A percentile compares a stretch with the other conserved stretches of the same genome.
These are phyloP conservation scores for Eimeria falciformis DNA, from an alignment of 169 alveolate genomes.

Conservation along the genomic window DNA sequence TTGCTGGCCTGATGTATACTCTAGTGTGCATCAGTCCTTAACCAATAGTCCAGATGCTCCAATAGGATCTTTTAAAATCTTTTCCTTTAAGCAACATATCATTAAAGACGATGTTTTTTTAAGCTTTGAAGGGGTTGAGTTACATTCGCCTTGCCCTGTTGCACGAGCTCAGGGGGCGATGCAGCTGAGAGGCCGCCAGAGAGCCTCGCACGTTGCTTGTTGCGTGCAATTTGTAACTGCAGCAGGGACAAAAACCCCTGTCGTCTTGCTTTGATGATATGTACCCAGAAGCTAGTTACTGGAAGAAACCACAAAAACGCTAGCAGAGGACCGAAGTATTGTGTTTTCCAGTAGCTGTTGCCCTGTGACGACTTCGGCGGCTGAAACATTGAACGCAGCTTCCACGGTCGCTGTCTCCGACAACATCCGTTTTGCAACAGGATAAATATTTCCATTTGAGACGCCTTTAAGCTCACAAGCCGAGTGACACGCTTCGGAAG, in stretches of 20 bases:
- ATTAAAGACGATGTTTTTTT: background rate
- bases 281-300: background rate
- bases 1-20: background rate
- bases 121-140: background rate
- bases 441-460: background rate
- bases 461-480: background rate
- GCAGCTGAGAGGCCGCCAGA: conserved; percentile 68
- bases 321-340: background rate
- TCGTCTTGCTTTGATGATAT: conserved; percentile 22
- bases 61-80: background rate
- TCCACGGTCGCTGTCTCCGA: background rate
- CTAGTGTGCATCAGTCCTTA: too few relatives aligned
- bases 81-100: background rate
- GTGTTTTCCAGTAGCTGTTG: background rate
- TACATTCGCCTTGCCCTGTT: background rate
- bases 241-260: background rate
- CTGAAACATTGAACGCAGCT: background rate
- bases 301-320: background rate
- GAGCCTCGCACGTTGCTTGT: conserved; percentile 24
- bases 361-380: background rate
- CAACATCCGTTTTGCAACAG: background rate
- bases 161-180: conserved; percentile 57
- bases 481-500: background rate
- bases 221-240: background rate
- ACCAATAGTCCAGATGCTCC: background rate